These are phyloP conservation scores for Calonectria crousiana DNA, from an alignment of 2,329 filamentous ascomycete species.

Conservation along the genomic window DNA sequence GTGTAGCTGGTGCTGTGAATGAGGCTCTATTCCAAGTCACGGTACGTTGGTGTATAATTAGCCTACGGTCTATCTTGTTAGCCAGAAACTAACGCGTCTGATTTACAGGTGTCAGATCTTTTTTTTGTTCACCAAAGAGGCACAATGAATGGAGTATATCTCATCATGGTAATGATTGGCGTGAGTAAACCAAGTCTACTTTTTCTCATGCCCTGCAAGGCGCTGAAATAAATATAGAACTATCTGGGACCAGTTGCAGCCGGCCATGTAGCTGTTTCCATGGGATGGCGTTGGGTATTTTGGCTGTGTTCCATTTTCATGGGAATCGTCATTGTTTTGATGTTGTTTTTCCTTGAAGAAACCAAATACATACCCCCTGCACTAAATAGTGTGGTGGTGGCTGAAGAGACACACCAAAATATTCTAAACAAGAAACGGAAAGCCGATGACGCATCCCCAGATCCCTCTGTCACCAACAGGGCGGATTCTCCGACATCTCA, in stretches of 20 bases:
- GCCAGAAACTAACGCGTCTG: background rate
- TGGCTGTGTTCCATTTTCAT: constrained; percentile 25
- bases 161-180: constrained; percentile 32
- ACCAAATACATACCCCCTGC: constrained; percentile 16
- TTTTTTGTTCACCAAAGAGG: constrained; percentile 48
- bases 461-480: background rate
- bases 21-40: constrained; percentile 54
- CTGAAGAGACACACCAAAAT: background rate
- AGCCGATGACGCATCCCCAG: background rate
- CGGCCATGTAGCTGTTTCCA: constrained; percentile 20
- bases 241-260: constrained; percentile 34
- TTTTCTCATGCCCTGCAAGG: accelerated
- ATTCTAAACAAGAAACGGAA: background rate
- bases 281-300: constrained; percentile 29
- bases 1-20: constrained; percentile 52
- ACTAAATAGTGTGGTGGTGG: background rate
- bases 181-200: background rate
- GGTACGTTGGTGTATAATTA: constrained; percentile 14
- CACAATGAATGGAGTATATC: constrained; percentile 43
- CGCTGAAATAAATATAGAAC: constrained; percentile 14
- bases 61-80: no score
- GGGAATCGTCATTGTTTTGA: constrained; percentile 1
- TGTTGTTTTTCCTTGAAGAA: constrained; percentile 26
- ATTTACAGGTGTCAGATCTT: constrained; percentile 39
- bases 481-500: background rate